These are phyloP conservation scores for Agaricus blazei DNA, from an alignment of 768 basidiomycete genomes.

Conservation along the genomic window DNA sequence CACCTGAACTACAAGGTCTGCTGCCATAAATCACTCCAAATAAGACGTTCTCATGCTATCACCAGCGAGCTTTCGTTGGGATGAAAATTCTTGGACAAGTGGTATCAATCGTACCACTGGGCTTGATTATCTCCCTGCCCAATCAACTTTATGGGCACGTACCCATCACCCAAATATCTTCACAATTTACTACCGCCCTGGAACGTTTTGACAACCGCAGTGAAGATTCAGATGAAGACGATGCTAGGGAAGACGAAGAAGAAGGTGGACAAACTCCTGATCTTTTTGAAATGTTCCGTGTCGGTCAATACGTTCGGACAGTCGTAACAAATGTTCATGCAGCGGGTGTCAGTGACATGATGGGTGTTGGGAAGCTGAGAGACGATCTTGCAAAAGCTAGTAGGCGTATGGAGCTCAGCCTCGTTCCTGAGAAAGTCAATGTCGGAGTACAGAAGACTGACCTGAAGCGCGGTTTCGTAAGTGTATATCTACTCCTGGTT, in stretches of 20 bases:
- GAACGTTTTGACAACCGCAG: conserved; percentile 57
- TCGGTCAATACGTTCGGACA: conserved; percentile 85
- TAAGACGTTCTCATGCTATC: conserved; percentile 9
- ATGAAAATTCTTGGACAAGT: conserved; percentile 90
- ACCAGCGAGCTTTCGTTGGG: conserved; percentile 70
- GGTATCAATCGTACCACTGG: conserved; percentile 79
- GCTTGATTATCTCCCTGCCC: conserved; percentile 90
- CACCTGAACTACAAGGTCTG: conserved; percentile 90
- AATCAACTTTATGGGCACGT: conserved; percentile 92
- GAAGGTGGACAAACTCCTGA: conserved; percentile 54
- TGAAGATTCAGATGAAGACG: conserved; percentile 37
- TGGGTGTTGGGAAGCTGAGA: conserved; percentile 54
- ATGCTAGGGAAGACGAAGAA: conserved; percentile 40
- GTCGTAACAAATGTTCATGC: conserved; percentile 67
- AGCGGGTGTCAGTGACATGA: conserved; percentile 56
- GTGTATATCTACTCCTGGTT: conserved; percentile 25
- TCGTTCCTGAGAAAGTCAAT: conserved; percentile 83
- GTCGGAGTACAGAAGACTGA: conserved; percentile 74
- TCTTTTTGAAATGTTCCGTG: conserved; percentile 65
- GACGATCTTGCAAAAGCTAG: conserved; percentile 67
- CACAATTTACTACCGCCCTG: conserved; percentile 67
- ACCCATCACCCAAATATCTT: conserved; percentile 88
- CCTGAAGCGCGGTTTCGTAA: conserved; percentile 67
- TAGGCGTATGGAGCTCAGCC: conserved; percentile 77
- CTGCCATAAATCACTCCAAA: not conserved